A percentile compares a stretch with the other conserved stretches of the same genome.
Evolutionary conservation across 2,329 filamentous ascomycete genomes (phyloP).

Genomic region (Calonectria pseudoreteaudii): DNA sequence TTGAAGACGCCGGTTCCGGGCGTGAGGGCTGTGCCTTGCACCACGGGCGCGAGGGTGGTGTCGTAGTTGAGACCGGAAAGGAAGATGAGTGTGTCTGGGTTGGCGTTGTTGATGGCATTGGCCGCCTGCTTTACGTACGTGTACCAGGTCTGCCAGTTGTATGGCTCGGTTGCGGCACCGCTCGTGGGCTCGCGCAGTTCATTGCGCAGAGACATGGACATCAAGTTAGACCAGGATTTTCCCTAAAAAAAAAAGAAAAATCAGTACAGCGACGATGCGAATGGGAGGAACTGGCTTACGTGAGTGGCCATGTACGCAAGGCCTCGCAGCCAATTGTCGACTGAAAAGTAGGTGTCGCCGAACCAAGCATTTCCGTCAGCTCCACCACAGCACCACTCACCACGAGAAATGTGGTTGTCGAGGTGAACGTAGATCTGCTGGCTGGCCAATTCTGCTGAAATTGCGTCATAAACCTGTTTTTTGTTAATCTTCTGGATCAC

Average conservation of each 20-base stretch:
- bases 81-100: slow-evolving; percentile 66
- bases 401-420: slow-evolving; percentile 71
- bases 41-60: slow-evolving; percentile 64
- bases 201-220: slow-evolving; percentile 65
- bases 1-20: slow-evolving; percentile 59
- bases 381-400: slow-evolving; percentile 67
- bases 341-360: slow-evolving; percentile 69
- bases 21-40: slow-evolving; percentile 59
- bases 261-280: not conserved
- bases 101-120: slow-evolving; percentile 61
- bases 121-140: slow-evolving; percentile 60
- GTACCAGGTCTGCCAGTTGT: slow-evolving; percentile 71
- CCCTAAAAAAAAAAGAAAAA: slow-evolving; percentile 51
- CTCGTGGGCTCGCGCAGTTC: slow-evolving; percentile 61
- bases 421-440: slow-evolving; percentile 70
- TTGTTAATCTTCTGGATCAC: not conserved
- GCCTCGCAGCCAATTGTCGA: slow-evolving; percentile 70
- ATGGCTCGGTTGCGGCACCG: slow-evolving; percentile 47
- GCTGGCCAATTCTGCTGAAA: slow-evolving; percentile 67
- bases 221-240: slow-evolving; percentile 60
- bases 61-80: slow-evolving; percentile 70
- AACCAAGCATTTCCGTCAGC: slow-evolving; percentile 71
- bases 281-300: slow-evolving; percentile 47
- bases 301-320: slow-evolving; percentile 70
- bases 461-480: slow-evolving; percentile 63